These are phyloP conservation scores for Ziziphus jujuba DNA, from an alignment of 306 rosid species.

Conservation along the genomic window DNA sequence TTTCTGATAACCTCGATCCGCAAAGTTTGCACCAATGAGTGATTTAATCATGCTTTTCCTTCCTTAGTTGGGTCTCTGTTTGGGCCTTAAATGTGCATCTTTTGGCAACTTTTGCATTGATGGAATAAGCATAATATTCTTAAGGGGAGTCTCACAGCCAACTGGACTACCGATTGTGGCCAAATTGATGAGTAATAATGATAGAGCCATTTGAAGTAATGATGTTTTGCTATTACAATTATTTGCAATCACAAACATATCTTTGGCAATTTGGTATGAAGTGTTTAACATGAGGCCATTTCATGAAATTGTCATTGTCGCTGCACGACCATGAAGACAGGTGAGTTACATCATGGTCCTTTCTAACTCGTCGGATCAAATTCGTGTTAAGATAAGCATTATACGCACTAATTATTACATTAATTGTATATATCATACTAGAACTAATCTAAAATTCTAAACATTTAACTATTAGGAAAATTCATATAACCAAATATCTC, in stretches of 20 bases:
- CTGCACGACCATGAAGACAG: background rate
- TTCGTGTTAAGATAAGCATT: background rate
- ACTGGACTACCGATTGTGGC: conserved; percentile 12
- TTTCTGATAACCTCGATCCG: background rate
- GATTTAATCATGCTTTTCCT: too few relatives aligned
- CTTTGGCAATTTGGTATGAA: background rate
- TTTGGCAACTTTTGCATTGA: background rate
- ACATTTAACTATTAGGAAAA: too few relatives aligned
- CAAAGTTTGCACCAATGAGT: background rate
- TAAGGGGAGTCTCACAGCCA: background rate
- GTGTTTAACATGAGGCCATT: conserved; percentile 3
- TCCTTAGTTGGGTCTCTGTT: background rate
- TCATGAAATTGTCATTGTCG: conserved; percentile 3
- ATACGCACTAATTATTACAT: background rate
- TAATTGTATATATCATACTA: too few relatives aligned
- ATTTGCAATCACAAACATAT: background rate
- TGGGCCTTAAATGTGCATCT: too few relatives aligned
- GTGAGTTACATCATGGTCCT: background rate
- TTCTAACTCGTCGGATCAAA: conserved; percentile 3
- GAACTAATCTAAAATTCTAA: too few relatives aligned
- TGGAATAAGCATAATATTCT: background rate
- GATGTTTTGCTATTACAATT: conserved; percentile 9
- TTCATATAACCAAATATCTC: too few relatives aligned
- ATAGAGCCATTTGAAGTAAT: background rate
- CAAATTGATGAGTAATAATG: background rate